These are phyloP conservation scores for Herpetomonas samuelpessoai DNA, from an alignment of 208 protist genomes.

Conservation along the genomic window DNA sequence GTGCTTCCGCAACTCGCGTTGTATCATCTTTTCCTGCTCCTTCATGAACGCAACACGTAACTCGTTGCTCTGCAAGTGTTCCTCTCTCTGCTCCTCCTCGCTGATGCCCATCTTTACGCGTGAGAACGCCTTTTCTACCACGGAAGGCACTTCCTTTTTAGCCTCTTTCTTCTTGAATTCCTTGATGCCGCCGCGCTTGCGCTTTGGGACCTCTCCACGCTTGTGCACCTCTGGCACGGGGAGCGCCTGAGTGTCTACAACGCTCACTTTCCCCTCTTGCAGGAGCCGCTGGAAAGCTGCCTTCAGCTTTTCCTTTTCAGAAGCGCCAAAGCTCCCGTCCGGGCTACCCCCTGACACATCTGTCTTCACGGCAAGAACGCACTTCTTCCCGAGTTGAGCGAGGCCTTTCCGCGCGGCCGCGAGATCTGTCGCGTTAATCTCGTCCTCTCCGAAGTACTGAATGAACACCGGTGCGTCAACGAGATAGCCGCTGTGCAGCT, in stretches of 20 bases:
- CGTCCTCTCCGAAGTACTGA: slow-evolving; percentile 58
- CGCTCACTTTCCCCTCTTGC: slow-evolving; percentile 66
- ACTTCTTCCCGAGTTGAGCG: slow-evolving; percentile 62
- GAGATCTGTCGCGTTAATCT: slow-evolving; percentile 27
- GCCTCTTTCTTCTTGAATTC: slow-evolving; percentile 55
- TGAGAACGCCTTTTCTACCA: slow-evolving; percentile 63
- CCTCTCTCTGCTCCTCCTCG: slow-evolving; percentile 74
- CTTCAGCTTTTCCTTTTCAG: slow-evolving; percentile 44
- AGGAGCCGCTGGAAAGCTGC: slow-evolving; percentile 45
- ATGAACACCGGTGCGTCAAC: slow-evolving; percentile 55
- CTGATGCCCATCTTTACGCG: slow-evolving; percentile 84
- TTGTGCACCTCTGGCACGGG: slow-evolving; percentile 64
- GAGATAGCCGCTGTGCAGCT: slow-evolving; percentile 59
- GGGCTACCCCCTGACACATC: slow-evolving; percentile 39
- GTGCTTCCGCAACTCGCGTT: slow-evolving; percentile 47
- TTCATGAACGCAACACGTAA: slow-evolving; percentile 54
- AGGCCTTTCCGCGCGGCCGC: slow-evolving; percentile 67
- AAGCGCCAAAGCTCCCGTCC: slow-evolving; percentile 41
- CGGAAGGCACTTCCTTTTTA: slow-evolving; percentile 42
- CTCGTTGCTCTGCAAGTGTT: slow-evolving; percentile 61
- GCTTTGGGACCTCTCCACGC: slow-evolving; percentile 39
- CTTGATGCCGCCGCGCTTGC: slow-evolving; percentile 61
- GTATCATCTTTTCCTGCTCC: slow-evolving; percentile 40
- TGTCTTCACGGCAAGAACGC: slow-evolving; percentile 47
- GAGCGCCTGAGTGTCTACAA: slow-evolving; percentile 73